phyloP scores from a whole-genome alignment of 352 stramenopile genomes.

The Globisporangium paddicum region DNA sequence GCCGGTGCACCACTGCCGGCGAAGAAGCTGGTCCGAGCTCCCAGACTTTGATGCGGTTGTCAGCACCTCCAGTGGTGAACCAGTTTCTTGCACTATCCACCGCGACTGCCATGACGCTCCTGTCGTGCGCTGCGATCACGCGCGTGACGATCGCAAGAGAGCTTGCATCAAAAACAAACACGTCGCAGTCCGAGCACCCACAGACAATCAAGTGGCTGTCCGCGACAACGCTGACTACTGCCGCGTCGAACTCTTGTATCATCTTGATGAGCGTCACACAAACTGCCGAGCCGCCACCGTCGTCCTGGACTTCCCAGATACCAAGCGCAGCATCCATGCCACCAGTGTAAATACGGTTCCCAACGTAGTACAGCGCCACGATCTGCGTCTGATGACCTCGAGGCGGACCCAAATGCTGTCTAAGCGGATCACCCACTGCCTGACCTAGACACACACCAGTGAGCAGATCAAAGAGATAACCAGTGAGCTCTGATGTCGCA shows the following conservation, averaged over 20 bases:
- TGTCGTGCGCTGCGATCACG: conserved; percentile 47
- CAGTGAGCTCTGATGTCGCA: conserved; percentile 37
- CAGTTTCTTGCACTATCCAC: conserved; percentile 39
- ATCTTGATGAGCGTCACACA: conserved; percentile 39
- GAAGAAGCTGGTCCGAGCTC: conserved; percentile 24
- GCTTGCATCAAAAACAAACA: conserved; percentile 58
- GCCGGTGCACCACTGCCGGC: conserved; percentile 25
- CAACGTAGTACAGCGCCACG: conserved; percentile 55
- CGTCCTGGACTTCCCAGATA: conserved; percentile 61
- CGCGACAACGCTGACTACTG: conserved; percentile 62
- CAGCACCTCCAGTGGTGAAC: conserved; percentile 50
- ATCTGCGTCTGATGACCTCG: conserved; percentile 66
- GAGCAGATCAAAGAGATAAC: conserved; percentile 60
- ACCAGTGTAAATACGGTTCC: conserved; percentile 62
- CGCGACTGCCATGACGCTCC: conserved; percentile 39
- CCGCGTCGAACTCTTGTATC: conserved; percentile 64
- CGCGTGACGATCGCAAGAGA: conserved; percentile 39
- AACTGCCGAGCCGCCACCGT: conserved; percentile 47
- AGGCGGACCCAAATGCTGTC: conserved; percentile 60
- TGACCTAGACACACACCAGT: conserved; percentile 60
- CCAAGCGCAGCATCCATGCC: conserved; percentile 57
- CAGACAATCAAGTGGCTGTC: conserved; percentile 52
- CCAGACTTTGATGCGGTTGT: conserved; percentile 69
- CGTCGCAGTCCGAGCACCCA: conserved; percentile 60
- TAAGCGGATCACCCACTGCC: conserved; percentile 49